These are phyloP conservation scores for Zychaea mexicana DNA, from an alignment of 371 early-diverging fungal species.

Conservation along the genomic window DNA sequence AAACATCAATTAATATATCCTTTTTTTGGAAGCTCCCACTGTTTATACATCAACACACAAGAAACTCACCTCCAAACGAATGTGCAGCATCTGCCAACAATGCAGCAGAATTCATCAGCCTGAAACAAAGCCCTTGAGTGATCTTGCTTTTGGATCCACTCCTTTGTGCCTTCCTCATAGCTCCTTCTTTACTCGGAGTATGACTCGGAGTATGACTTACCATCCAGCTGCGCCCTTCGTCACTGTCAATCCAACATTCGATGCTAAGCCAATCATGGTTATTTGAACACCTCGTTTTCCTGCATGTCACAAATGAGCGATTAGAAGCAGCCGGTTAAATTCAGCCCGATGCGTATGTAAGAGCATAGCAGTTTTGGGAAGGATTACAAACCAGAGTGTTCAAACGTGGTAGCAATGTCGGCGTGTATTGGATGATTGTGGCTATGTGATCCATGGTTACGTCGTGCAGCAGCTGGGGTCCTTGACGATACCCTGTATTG, in stretches of 20 bases:
- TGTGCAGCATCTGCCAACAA: conserved; percentile 72
- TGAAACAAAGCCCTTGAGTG: conserved; percentile 11
- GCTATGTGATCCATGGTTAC: background rate
- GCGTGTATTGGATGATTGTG: conserved; percentile 5
- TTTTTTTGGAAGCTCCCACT: background rate
- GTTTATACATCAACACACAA: background rate
- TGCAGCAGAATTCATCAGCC: conserved; percentile 74
- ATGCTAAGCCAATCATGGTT: conserved; percentile 65
- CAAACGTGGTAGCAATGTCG: conserved; percentile 3
- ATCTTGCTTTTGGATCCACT: background rate
- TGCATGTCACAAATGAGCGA: too few species aligned
- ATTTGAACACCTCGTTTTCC: conserved; percentile 62
- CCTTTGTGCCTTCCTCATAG: background rate
- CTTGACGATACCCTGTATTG: background rate
- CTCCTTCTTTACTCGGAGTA: background rate
- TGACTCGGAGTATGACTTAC: too few species aligned
- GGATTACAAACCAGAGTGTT: conserved; percentile 2
- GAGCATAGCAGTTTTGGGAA: too few species aligned
- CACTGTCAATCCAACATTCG: conserved; percentile 65
- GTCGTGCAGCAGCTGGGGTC: background rate
- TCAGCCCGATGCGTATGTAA: too few species aligned
- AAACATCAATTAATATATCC: background rate
- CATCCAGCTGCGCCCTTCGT: conserved; percentile 70
- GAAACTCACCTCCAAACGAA: conserved; percentile 63
- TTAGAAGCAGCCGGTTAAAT: background rate